Evolutionary conservation across 2,329 filamentous ascomycete species (phyloP).

Genomic region (Exserohilum turcica): DNA sequence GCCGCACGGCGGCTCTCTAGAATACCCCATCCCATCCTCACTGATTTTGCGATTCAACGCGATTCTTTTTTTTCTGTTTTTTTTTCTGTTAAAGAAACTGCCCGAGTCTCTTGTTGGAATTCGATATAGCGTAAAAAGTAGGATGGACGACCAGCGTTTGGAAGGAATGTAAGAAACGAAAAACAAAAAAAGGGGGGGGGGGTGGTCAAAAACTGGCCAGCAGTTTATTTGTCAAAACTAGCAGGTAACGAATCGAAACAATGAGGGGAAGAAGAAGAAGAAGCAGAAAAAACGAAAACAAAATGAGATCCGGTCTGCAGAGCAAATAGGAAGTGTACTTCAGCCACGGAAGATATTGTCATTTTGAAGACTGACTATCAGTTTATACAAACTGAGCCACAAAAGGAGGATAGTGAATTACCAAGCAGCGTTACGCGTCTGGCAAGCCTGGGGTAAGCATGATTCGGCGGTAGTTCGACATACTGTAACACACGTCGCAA

Average conservation of each 20-base stretch:
- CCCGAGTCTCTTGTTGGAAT: background rate
- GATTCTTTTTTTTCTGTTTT: background rate
- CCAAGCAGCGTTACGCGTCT: constrained; percentile 11
- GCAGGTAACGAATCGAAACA: constrained; percentile 13
- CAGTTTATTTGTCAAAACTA: constrained; percentile 12
- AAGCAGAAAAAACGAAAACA: constrained; percentile 1
- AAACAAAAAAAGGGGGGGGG: background rate
- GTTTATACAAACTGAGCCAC: constrained; percentile 5
- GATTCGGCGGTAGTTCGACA: constrained; percentile 5
- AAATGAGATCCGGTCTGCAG: constrained; percentile 9
- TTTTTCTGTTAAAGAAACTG: background rate
- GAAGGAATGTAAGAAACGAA: background rate
- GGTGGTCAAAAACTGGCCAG: constrained; percentile 13
- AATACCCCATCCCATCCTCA: constrained; percentile 18
- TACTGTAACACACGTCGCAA: constrained; percentile 13
- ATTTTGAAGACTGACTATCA: background rate
- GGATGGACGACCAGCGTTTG: background rate
- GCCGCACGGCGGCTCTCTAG: constrained; percentile 16
- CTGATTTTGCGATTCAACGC: background rate
- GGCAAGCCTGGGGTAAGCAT: constrained; percentile 11
- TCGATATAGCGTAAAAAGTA: too few species aligned
- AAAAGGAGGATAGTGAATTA: background rate
- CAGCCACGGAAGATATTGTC: constrained; percentile 6
- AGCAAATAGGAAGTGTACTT: background rate
- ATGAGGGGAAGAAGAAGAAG: background rate